Conservation (phyloP, 495 filamentous ascomycete species). For the Tuber aestivum region DNA sequence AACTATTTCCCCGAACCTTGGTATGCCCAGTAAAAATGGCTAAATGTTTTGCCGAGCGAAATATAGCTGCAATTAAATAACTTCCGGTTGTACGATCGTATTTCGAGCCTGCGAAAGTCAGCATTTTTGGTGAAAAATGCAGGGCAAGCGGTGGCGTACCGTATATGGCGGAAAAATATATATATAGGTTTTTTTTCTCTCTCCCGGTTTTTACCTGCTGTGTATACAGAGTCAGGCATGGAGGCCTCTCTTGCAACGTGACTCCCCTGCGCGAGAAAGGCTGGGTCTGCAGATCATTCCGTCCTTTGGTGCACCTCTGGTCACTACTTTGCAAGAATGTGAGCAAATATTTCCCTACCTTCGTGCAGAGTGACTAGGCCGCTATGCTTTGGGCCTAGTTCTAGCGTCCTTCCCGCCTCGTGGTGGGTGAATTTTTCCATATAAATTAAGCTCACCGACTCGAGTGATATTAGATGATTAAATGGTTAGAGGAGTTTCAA, state of each 20-base stretch:
- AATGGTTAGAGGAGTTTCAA: not conserved
- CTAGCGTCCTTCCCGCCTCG: not conserved
- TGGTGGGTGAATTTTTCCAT: not conserved
- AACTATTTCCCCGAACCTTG: not conserved
- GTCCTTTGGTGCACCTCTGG: not conserved
- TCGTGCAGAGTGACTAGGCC: too few relatives aligned
- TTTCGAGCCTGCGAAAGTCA: too few relatives aligned
- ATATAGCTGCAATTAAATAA: not conserved
- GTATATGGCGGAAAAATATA: not conserved
- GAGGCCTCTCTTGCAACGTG: too few relatives aligned
- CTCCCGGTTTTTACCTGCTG: too few relatives aligned
- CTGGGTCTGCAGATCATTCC: not conserved
- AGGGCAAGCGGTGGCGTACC: not conserved
- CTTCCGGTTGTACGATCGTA: not conserved
- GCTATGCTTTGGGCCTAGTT: not conserved
- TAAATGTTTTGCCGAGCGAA: not conserved
- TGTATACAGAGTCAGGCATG: too few relatives aligned
- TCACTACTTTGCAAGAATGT: not conserved
- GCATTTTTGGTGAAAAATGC: not conserved
- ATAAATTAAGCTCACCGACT: not conserved
- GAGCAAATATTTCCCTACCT: not conserved
- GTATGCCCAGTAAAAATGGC: not conserved
- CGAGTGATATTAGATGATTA: not conserved
- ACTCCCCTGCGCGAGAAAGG: too few relatives aligned
- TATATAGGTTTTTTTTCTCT: not conserved